Percentiles rank a stretch among this genome's conserved stretches.
phyloP scores from a whole-genome alignment of 176 grass and related monocot species.

The Pontederia crassipes region DNA sequence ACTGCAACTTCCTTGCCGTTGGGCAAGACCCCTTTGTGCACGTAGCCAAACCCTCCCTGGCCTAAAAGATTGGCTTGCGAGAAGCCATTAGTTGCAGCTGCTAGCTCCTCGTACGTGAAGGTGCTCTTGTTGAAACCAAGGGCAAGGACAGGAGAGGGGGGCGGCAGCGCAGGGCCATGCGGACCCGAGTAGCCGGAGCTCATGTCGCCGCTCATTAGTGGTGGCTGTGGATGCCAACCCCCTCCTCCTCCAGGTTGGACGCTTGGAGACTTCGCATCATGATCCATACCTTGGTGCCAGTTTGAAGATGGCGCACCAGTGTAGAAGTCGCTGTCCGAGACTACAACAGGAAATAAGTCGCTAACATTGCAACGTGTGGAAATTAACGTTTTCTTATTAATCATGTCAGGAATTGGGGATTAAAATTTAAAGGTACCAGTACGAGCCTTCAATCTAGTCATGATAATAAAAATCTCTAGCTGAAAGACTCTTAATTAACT shows the following conservation, averaged over 20 bases:
- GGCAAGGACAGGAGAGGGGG: constrained; percentile 20
- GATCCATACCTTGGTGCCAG: constrained; percentile 12
- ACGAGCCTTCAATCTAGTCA: no score
- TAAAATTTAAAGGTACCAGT: neutral
- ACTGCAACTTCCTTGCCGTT: constrained; percentile 33
- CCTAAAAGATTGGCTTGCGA: constrained; percentile 36
- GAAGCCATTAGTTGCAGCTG: constrained; percentile 32
- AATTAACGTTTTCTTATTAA: neutral
- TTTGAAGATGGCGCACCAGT: neutral
- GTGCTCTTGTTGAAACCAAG: constrained; percentile 29
- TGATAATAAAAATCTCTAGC: no score
- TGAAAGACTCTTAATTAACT: no score
- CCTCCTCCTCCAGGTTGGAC: neutral
- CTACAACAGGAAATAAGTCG: neutral
- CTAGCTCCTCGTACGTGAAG: constrained; percentile 44
- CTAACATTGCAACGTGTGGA: neutral
- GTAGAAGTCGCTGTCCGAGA: constrained; percentile 7
- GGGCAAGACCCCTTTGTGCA: constrained; percentile 28
- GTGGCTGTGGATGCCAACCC: neutral
- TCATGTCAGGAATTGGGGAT: neutral
- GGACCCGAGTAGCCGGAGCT: neutral
- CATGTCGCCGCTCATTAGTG: neutral
- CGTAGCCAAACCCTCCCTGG: constrained; percentile 60
- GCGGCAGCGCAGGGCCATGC: constrained; percentile 8
- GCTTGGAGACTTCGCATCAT: constrained; percentile 3